These are phyloP conservation scores for Lactarius hengduanensis DNA, from an alignment of 768 basidiomycete species.

Conservation along the genomic window DNA sequence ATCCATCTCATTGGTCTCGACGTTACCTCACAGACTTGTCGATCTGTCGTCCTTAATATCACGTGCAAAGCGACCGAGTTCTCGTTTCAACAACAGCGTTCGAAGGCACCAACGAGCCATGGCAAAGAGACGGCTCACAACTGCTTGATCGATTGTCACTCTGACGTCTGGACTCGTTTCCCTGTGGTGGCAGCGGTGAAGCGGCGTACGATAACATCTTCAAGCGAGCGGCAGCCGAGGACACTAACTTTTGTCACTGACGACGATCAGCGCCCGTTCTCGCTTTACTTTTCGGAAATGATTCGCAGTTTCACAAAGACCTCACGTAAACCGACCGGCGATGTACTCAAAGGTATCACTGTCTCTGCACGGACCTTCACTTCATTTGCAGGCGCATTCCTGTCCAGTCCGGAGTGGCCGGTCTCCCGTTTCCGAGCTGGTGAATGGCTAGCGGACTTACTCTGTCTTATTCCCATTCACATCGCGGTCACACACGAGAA, in stretches of 20 bases:
- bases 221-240: slow-evolving; percentile 34
- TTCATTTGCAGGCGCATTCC: slow-evolving; percentile 30
- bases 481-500: slow-evolving; percentile 60
- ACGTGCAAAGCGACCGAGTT: slow-evolving; percentile 57
- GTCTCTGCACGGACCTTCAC: slow-evolving; percentile 38
- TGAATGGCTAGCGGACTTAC: slow-evolving; percentile 60
- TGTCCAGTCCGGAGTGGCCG: slow-evolving; percentile 18
- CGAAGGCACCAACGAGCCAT: slow-evolving; percentile 27
- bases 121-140: slow-evolving; percentile 42
- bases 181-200: slow-evolving; percentile 16
- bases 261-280: slow-evolving; percentile 38
- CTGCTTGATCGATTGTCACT: slow-evolving; percentile 20
- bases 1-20: slow-evolving; percentile 48
- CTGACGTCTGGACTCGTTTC: slow-evolving; percentile 18
- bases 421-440: slow-evolving; percentile 47
- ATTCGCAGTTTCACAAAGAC: slow-evolving; percentile 46
- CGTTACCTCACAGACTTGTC: slow-evolving; percentile 34
- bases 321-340: slow-evolving; percentile 53
- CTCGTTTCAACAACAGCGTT: slow-evolving; percentile 47
- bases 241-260: slow-evolving; percentile 47
- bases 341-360: slow-evolving; percentile 40
- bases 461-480: slow-evolving; percentile 68
- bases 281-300: slow-evolving; percentile 45
- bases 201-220: slow-evolving; percentile 18
- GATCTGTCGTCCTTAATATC: slow-evolving; percentile 50